Evolutionary conservation across 768 basidiomycete genomes (phyloP), one percentile per base, ranked within the genome.

Genomic region (Suillus tomentosus): DNA sequence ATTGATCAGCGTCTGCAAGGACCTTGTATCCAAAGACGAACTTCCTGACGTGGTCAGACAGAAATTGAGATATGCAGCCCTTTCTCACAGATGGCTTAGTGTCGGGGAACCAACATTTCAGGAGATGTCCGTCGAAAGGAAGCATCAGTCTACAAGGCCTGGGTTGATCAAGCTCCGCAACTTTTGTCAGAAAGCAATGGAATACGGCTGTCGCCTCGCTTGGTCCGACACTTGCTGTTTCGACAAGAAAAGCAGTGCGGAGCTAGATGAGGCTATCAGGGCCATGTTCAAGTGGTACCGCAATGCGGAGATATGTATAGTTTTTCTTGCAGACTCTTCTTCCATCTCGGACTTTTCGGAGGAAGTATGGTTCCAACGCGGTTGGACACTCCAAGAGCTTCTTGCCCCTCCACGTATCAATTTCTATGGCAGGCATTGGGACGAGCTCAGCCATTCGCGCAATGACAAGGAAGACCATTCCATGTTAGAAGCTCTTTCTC

Each of bases 191-290:
- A 54, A 51, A 8, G 71, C 71, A 15, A 17, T 31, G 22, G 40
- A 54, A 37, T 62, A 65, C 27, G 71, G 69, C 7, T 71, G 66
- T 60, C 61, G 24, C 8, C 56, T 69, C 3, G 74, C 64, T 47
- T 74, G 72, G 73, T 66, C 65, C 6, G 74, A 75, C 36, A 72
- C 74, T 0, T 68, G 66, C 22, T 74, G 73, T 55, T 70, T 75
- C 45, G 63, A 74, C 34, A 74, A 70, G n/a, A 53, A 56, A 13
- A 73, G 73, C 59, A 74, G 73, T 17, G 67, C 73, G 14, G 74
- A 75, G 22, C 70, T 75, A 13, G 71, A 72, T 27, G 74, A 74
- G 58, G 69, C 73, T 36, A 72, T 74, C n/a, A 71, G 70, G 14
- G 66, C 73, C 43, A 73, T 74, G 73, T 68, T 68, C 61, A 55